Conservation (phyloP, 1,139 yeast genomes). For the Taiozyma sp. region DNA sequence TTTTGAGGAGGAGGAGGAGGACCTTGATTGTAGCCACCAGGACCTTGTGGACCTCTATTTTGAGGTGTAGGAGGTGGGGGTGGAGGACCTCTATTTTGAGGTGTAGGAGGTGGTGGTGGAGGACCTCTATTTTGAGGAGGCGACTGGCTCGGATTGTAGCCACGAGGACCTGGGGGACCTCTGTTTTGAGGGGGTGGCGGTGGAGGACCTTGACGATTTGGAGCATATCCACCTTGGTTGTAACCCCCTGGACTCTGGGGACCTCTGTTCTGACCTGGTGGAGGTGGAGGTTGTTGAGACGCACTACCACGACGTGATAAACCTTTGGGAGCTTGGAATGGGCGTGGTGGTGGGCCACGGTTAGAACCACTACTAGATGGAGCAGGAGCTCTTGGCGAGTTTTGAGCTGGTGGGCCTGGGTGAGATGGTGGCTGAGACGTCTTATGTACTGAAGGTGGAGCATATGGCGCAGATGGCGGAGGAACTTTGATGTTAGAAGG, state of each 20-base stretch:
- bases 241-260: neutral
- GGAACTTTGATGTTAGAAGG: neutral
- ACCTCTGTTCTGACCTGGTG: neutral
- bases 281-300: neutral
- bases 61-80: neutral
- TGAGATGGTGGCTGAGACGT: neutral
- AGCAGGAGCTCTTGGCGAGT: neutral
- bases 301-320: neutral
- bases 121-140: neutral
- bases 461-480: neutral
- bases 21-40: neutral
- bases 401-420: neutral
- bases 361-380: neutral
- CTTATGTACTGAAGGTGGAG: neutral
- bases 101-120: neutral
- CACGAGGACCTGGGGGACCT: neutral
- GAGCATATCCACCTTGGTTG: neutral
- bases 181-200: neutral
- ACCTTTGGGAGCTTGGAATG: conserved; percentile 3
- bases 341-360: neutral
- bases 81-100: neutral
- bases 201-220: neutral
- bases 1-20: neutral
- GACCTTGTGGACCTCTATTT: neutral
- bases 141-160: neutral